Base-by-base conservation (phyloP, 2,329 filamentous ascomycete genomes). In the Alternaria rosae region DNA sequence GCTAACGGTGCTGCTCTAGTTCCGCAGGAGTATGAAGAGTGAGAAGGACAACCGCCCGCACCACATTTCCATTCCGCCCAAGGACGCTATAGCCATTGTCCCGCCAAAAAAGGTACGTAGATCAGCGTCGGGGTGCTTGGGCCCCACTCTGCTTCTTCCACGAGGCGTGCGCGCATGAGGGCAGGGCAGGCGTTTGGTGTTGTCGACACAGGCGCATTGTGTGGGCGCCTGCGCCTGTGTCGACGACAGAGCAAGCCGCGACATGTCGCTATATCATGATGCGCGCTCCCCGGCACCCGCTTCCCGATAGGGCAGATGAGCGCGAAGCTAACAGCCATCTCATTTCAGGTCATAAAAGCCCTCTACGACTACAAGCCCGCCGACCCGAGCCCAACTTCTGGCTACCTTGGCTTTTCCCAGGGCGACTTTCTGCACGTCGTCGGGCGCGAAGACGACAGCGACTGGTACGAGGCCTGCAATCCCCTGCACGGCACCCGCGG, bases 381-480 rank as follows among this genome's bases (percentile, higher is more conserved):
- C 64, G 82, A 83, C 54, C 80, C 82, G 62, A 82, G 82, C 55
- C 91, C 94, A 78, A 90, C 67, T 60, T 77, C 80, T 48, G 74
- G 71, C 65, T 84, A 97, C 83, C 85, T 99, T 73, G 91, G 91
- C 78, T 99, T 99, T 82, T 93, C 90, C 69, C 92, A 93, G 78
- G 95, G 95, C 76, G 95, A 99, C 80, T 99, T 98, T 81, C 95
- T 99, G 79, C 94, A 98, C 83, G 95, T 99, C 68, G 94, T 98
- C 79, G 93, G 92, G 74, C 91, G 94, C 79, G 95, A 98, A 83
- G 91, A 97, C 84, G 94, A 98, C 78, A 83, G 85, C 42, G 93
- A 97, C 78, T 99, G 95, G 94, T 99, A 97, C 85, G 95, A 98
- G 82, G 95, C 94, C 58, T 98, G 93, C 85, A 99, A 99, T 78